Percentiles rank a stretch among this genome's conserved stretches.
These are phyloP conservation scores for Acacia confusa DNA, from an alignment of 306 rosid species.

Conservation along the genomic window DNA sequence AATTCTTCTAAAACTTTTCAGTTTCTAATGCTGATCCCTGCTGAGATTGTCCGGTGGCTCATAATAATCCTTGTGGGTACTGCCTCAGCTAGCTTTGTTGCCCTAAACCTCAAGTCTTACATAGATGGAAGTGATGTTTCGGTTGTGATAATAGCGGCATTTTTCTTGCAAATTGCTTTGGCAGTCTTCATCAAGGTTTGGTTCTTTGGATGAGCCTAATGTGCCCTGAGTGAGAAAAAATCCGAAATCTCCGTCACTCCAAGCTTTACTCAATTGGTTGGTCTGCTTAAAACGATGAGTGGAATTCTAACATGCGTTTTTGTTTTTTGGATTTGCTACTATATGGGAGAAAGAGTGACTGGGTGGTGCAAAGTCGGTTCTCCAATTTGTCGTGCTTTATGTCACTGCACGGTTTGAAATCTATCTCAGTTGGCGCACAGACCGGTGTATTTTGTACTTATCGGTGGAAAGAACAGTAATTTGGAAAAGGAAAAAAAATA, in stretches of 20 bases:
- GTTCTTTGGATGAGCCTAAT: slow-evolving; percentile 78
- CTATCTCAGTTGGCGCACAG: slow-evolving; percentile 25
- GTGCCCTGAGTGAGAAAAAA: slow-evolving; percentile 16
- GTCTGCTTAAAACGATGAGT: slow-evolving; percentile 11
- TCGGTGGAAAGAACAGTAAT: slow-evolving; percentile 16
- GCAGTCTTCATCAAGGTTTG: slow-evolving; percentile 92
- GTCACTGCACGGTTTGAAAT: slow-evolving; percentile 12
- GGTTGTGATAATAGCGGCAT: slow-evolving; percentile 64
- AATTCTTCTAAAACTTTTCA: slow-evolving; percentile 46
- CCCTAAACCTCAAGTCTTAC: slow-evolving; percentile 69
- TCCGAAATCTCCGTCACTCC: slow-evolving; percentile 12
- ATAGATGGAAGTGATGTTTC: slow-evolving; percentile 60
- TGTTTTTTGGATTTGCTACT: slow-evolving; percentile 30
- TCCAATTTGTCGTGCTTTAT: slow-evolving; percentile 17
- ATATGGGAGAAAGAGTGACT: slow-evolving; percentile 5
- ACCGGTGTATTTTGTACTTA: not conserved
- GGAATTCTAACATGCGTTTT: slow-evolving; percentile 30
- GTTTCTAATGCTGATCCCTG: slow-evolving; percentile 86
- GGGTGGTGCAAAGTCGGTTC: not conserved
- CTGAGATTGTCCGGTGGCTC: slow-evolving; percentile 83
- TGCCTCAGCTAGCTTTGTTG: slow-evolving; percentile 87
- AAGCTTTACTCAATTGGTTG: slow-evolving; percentile 21
- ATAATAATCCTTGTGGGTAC: slow-evolving; percentile 63
- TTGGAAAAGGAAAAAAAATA: slow-evolving; percentile 9
- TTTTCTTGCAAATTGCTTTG: slow-evolving; percentile 80